phyloP scores from a whole-genome alignment of 1,284 basidiomycete genomes.

The Pyrrhoderma lamaoense region DNA sequence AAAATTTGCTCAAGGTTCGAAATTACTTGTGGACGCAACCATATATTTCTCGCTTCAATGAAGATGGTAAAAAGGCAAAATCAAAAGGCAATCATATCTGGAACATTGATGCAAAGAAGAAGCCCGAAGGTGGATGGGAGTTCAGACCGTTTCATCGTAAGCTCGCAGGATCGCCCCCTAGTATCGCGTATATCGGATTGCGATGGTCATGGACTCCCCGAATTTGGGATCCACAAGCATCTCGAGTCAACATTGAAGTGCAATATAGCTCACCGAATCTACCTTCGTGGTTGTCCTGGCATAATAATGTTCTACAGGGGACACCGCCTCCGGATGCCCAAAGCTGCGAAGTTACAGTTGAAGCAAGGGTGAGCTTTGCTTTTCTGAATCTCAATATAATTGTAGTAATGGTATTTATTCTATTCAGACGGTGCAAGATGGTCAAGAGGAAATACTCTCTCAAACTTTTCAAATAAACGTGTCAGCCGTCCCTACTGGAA shows the following conservation, averaged over 20 bases:
- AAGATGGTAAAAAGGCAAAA: conserved; percentile 99
- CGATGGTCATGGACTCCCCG: conserved; percentile 90
- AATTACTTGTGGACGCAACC: conserved; percentile 94
- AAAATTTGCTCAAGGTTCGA: conserved; percentile 62
- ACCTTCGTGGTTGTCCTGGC: conserved; percentile 86
- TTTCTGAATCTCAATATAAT: neutral
- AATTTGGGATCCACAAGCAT: conserved; percentile 95
- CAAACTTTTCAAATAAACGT: conserved; percentile 66
- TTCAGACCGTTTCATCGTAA: conserved; percentile 89
- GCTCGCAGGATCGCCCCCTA: conserved; percentile 74
- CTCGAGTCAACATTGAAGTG: conserved; percentile 73
- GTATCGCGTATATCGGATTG: conserved; percentile 78
- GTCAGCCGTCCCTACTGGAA: conserved; percentile 54
- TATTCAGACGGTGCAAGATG: conserved; percentile 60
- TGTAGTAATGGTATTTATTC: neutral
- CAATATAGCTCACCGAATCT: conserved; percentile 74
- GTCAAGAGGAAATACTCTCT: conserved; percentile 57
- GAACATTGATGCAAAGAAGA: conserved; percentile 94
- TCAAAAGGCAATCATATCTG: conserved; percentile 99
- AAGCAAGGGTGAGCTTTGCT: conserved; percentile 54
- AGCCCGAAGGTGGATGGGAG: conserved; percentile 71
- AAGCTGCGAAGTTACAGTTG: conserved; percentile 62
- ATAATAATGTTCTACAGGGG: conserved; percentile 69
- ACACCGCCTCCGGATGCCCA: conserved; percentile 65
- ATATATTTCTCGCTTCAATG: conserved; percentile 95